Conservation (phyloP, 148 eudicot genomes). For the Pharnaceum exiguum region DNA sequence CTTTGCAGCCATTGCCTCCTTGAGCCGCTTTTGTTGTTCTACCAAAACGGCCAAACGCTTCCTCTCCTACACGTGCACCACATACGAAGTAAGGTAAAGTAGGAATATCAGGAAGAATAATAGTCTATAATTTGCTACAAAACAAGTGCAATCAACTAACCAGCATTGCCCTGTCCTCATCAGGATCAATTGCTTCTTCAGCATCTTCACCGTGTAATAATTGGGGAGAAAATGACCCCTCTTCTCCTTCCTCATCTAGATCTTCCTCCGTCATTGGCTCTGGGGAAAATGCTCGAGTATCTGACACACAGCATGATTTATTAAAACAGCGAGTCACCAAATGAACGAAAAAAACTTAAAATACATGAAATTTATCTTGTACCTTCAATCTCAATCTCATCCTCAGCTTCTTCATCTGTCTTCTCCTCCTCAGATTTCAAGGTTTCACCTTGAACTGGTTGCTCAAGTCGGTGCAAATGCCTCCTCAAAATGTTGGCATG, state of each 20-base stretch:
- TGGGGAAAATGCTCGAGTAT: slow-evolving; percentile 50
- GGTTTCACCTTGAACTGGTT: slow-evolving; percentile 37
- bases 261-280: slow-evolving; percentile 48
- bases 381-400: slow-evolving; percentile 47
- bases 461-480: slow-evolving; percentile 74
- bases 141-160: slow-evolving; percentile 27
- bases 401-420: slow-evolving; percentile 45
- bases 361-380: slow-evolving; percentile 8
- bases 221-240: slow-evolving; percentile 88
- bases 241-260: slow-evolving; percentile 47
- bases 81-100: neutral
- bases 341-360: neutral
- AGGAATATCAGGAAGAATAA: neutral
- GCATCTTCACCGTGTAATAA: slow-evolving; percentile 69
- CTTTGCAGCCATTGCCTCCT: slow-evolving; percentile 68
- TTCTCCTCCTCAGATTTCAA: slow-evolving; percentile 37
- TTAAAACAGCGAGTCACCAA: neutral
- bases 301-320: slow-evolving; percentile 26
- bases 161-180: slow-evolving; percentile 71
- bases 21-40: slow-evolving; percentile 61
- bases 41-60: slow-evolving; percentile 69
- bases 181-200: slow-evolving; percentile 99
- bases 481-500: slow-evolving; percentile 71
- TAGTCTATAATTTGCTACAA: neutral
- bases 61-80: slow-evolving; percentile 45